A percentile compares a stretch with the other conserved stretches of the same genome.
Conservation (phyloP, 2,329 filamentous ascomycete species). For the Pseudogymnoascus sp. region DNA sequence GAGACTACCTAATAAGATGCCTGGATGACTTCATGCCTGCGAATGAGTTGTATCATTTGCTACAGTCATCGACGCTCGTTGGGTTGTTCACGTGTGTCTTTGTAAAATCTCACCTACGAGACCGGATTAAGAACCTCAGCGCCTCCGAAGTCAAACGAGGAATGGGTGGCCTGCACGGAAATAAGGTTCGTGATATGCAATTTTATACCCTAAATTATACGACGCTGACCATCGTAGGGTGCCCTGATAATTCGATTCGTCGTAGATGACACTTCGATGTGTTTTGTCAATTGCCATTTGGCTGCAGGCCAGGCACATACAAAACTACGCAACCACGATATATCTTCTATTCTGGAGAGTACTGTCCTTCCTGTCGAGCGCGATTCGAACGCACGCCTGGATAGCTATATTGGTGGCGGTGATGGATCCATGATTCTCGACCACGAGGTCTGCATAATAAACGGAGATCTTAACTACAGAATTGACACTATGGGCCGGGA, state of each 20-base stretch:
- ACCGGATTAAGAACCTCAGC: constrained; percentile 68
- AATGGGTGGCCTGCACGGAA: constrained; percentile 90
- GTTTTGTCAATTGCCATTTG: constrained; percentile 95
- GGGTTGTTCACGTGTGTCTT: constrained; percentile 96
- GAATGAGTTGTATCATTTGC: constrained; percentile 70
- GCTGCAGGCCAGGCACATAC: constrained; percentile 90
- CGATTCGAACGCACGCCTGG: constrained; percentile 59
- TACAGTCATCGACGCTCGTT: constrained; percentile 85
- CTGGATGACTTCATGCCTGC: constrained; percentile 77
- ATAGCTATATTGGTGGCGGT: constrained; percentile 83
- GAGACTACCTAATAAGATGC: constrained; percentile 75
- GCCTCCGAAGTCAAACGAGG: constrained; percentile 87
- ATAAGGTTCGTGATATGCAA: constrained; percentile 53
- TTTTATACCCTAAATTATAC: not conserved
- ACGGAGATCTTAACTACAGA: constrained; percentile 95
- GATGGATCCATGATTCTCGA: constrained; percentile 93
- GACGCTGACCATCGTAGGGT: constrained; percentile 42
- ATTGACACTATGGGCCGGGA: constrained; percentile 96
- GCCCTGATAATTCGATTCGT: constrained; percentile 87
- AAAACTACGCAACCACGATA: constrained; percentile 83
- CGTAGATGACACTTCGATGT: constrained; percentile 87
- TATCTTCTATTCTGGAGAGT: constrained; percentile 80
- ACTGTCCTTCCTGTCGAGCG: constrained; percentile 65
- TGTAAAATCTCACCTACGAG: constrained; percentile 71
- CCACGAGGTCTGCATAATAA: constrained; percentile 94